Evolutionary conservation across 139 green algal species (phyloP).

Genomic region (Picochlorum sp.): DNA sequence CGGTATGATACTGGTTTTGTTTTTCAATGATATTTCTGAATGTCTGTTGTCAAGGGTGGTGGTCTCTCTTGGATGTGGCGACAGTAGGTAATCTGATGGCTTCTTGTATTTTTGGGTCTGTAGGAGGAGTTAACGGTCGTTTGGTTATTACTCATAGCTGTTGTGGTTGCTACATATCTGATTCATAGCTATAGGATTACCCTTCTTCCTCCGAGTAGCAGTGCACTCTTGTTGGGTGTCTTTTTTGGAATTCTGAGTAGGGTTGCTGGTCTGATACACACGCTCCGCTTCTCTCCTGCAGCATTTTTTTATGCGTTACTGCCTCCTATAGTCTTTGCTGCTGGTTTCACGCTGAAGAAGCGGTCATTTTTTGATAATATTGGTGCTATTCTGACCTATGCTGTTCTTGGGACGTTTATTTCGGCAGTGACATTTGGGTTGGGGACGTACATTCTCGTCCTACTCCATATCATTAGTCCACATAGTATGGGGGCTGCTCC

Average conservation of each 20-base stretch:
- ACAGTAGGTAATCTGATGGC: too few species aligned
- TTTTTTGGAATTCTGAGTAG: slow-evolving; percentile 14
- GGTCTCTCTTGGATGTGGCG: too few species aligned
- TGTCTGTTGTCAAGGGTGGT: too few species aligned
- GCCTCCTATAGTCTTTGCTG: slow-evolving; percentile 69
- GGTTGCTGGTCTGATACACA: slow-evolving; percentile 24
- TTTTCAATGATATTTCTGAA: not conserved
- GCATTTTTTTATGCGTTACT: slow-evolving; percentile 57
- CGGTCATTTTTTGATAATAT: slow-evolving; percentile 35
- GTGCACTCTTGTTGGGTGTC: slow-evolving; percentile 43
- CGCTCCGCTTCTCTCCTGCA: slow-evolving; percentile 35
- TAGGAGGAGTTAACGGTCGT: slow-evolving; percentile 35
- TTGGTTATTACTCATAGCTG: slow-evolving; percentile 41
- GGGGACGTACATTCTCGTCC: slow-evolving; percentile 46
- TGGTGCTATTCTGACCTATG: slow-evolving; percentile 28
- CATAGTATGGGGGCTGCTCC: slow-evolving; percentile 30
- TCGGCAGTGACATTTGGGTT: slow-evolving; percentile 50
- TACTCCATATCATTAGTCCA: slow-evolving; percentile 32
- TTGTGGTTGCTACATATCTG: slow-evolving; percentile 37
- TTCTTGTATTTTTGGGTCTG: not conserved
- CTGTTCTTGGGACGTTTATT: slow-evolving; percentile 51
- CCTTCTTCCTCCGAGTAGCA: slow-evolving; percentile 32
- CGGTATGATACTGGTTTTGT: not conserved
- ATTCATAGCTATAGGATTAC: slow-evolving; percentile 36
- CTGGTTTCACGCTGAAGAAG: slow-evolving; percentile 49